Evolutionary conservation across 495 filamentous ascomycete species (phyloP).

Genomic region (Penicillium nucicola): DNA sequence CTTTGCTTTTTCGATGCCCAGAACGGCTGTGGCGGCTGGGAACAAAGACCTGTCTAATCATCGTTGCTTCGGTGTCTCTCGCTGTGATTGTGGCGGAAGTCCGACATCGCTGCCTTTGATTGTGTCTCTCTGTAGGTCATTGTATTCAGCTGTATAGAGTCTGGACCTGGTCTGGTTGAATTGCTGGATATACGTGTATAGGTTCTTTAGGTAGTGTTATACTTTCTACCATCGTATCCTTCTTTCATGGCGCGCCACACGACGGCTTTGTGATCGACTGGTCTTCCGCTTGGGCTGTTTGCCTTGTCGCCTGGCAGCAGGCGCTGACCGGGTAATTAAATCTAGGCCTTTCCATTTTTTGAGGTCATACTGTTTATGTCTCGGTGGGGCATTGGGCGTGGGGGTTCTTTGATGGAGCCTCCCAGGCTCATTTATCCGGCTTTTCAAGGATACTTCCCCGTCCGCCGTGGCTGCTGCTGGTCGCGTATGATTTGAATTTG

Average conservation of each 20-base stretch:
- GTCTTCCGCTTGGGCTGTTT: not conserved
- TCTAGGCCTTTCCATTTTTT: not conserved
- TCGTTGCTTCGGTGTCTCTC: slow-evolving; percentile 11
- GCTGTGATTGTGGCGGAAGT: slow-evolving; percentile 26
- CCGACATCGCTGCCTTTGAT: slow-evolving; percentile 14
- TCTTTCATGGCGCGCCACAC: not conserved
- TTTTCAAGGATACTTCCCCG: slow-evolving; percentile 3
- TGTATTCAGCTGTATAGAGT: not conserved
- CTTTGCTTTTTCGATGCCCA: slow-evolving; percentile 16
- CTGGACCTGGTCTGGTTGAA: not conserved
- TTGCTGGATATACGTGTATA: not conserved
- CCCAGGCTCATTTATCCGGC: not conserved
- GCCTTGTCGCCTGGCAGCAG: not conserved
- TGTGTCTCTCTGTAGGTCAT: slow-evolving; percentile 1
- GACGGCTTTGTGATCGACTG: not conserved
- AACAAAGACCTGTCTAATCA: slow-evolving; percentile 14
- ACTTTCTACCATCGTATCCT: not conserved
- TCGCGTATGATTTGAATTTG: not conserved
- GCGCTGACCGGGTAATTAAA: not conserved
- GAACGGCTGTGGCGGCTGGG: slow-evolving; percentile 21
- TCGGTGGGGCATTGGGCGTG: not conserved
- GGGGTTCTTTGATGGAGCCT: not conserved
- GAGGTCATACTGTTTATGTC: no score
- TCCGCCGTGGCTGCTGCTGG: not conserved
- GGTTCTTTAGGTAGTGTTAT: not conserved